A percentile compares a stretch with the other conserved stretches of the same genome.
Evolutionary conservation across 2,329 filamentous ascomycete genomes (phyloP).

Genomic region (Thyridium curvatum): DNA sequence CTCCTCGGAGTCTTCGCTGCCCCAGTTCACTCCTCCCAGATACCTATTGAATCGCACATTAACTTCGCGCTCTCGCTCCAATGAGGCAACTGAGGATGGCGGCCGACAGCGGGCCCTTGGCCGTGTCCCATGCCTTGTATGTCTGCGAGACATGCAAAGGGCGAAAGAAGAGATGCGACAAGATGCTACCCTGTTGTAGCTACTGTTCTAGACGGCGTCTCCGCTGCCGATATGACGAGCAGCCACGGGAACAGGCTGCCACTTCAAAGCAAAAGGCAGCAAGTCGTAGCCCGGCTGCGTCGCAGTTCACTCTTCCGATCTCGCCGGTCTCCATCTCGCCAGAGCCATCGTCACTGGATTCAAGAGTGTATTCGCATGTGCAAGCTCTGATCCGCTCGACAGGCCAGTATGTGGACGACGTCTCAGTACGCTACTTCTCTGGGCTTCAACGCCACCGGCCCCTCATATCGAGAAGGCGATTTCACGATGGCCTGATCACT

Average conservation of each 20-base stretch:
- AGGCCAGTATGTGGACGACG: conserved; percentile 13
- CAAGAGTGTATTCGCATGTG: no score
- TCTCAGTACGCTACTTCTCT: conserved; percentile 19
- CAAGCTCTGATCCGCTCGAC: no score
- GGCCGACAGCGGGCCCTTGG: no score
- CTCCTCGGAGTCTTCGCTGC: no score
- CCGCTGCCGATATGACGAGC: conserved; percentile 3
- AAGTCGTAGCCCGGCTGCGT: no score
- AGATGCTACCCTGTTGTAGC: conserved; percentile 6
- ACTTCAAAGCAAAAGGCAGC: not conserved
- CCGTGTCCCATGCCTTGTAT: not conserved
- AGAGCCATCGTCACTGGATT: not conserved
- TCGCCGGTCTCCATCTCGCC: no score
- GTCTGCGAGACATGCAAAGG: conserved; percentile 9
- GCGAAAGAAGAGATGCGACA: conserved; percentile 9
- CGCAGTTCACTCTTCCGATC: no score
- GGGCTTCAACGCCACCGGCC: conserved; percentile 18
- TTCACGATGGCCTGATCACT: conserved; percentile 15
- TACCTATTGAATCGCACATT: no score
- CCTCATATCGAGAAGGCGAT: conserved; percentile 18
- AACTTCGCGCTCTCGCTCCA: no score
- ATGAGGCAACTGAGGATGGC: no score
- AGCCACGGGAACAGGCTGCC: not conserved
- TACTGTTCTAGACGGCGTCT: conserved; percentile 3
- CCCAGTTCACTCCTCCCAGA: no score